phyloP scores from a whole-genome alignment of 306 rosid genomes.

The Sicyos baderoa region DNA sequence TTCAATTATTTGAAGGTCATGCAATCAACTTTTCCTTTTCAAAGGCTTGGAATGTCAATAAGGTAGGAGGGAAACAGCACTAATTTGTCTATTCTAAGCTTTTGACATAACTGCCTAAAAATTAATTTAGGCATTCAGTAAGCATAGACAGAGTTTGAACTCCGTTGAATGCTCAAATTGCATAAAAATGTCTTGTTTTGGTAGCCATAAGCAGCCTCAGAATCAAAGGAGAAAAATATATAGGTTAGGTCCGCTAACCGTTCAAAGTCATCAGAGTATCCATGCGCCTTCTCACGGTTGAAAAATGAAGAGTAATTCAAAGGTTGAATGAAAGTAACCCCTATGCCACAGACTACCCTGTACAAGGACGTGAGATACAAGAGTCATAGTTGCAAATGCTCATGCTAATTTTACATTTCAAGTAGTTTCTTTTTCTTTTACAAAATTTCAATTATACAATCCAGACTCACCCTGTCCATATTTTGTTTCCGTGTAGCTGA shows the following conservation, averaged over 20 bases:
- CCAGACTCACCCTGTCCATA: constrained; percentile 74
- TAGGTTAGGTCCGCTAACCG: constrained; percentile 36
- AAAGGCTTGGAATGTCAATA: not conserved
- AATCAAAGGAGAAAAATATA: not conserved
- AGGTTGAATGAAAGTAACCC: constrained; percentile 82
- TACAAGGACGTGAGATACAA: constrained; percentile 27
- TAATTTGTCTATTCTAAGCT: not conserved
- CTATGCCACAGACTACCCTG: constrained; percentile 75
- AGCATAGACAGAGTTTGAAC: not conserved
- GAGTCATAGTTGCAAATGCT: constrained; percentile 12
- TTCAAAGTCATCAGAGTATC: constrained; percentile 89
- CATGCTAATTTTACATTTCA: not conserved
- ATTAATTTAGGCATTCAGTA: not conserved
- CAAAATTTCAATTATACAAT: not conserved
- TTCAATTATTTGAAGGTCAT: not conserved
- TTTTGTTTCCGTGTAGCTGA: constrained; percentile 65
- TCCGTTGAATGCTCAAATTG: not conserved
- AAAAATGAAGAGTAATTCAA: constrained; percentile 52
- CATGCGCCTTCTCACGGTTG: constrained; percentile 66
- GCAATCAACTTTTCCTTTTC: not conserved
- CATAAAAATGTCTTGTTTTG: constrained; percentile 1
- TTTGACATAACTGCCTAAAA: not conserved
- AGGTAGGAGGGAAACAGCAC: not conserved
- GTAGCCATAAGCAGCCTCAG: not conserved
- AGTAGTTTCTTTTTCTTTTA: not conserved